A percentile compares a stretch with the other conserved stretches of the same genome.
Conservation (phyloP, 2,329 filamentous ascomycete genomes). For the Fusarium longipes region DNA sequence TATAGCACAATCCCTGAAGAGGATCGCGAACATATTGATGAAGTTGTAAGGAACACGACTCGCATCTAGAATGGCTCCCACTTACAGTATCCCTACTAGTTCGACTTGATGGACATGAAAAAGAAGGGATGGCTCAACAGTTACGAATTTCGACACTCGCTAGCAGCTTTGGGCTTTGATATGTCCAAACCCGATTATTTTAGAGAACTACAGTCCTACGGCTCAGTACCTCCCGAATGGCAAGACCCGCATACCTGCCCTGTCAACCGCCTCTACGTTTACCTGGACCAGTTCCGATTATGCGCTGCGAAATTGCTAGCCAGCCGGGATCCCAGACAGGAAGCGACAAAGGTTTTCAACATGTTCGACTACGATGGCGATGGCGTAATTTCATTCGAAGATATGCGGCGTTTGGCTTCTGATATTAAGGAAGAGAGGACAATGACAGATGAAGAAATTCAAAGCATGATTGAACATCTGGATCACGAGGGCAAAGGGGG, state of each 20-base stretch:
- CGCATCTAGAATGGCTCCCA: background rate
- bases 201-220: slow-evolving; percentile 82
- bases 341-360: slow-evolving; percentile 90
- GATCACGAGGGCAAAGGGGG: slow-evolving; percentile 93
- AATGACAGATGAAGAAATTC: slow-evolving; percentile 90
- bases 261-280: slow-evolving; percentile 61
- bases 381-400: slow-evolving; percentile 88
- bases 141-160: slow-evolving; percentile 96
- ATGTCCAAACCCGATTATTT: slow-evolving; percentile 88
- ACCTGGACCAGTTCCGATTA: slow-evolving; percentile 68
- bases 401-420: slow-evolving; percentile 85
- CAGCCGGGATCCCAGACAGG: slow-evolving; percentile 86
- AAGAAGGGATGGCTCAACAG: slow-evolving; percentile 95
- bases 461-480: slow-evolving; percentile 98
- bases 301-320: slow-evolving; percentile 85
- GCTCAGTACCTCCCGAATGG: slow-evolving; percentile 74
- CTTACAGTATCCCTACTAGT: slow-evolving; percentile 63
- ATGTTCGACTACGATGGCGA: slow-evolving; percentile 95
- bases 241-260: slow-evolving; percentile 56
- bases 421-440: slow-evolving; percentile 85
- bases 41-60: slow-evolving; percentile 73
- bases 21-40: slow-evolving; percentile 91
- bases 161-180: slow-evolving; percentile 95
- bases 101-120: slow-evolving; percentile 95
- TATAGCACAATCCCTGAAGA: slow-evolving; percentile 76